A percentile compares a stretch with the other conserved stretches of the same genome.
These are phyloP conservation scores for Yamadazyma pseudoaaseri DNA, from an alignment of 1,139 yeast species.

Conservation along the genomic window DNA sequence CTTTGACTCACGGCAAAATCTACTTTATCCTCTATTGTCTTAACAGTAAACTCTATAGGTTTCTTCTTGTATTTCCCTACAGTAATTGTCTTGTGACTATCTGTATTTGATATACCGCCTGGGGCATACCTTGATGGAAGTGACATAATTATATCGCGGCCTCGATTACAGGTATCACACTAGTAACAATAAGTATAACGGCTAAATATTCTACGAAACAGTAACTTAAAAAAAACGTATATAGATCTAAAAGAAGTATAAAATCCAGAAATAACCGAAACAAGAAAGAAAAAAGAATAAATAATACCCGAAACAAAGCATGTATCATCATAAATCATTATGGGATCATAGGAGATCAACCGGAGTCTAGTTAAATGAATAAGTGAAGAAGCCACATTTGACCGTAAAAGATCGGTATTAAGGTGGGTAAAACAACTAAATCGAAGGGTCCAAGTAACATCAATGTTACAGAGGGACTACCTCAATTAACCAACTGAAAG, in stretches of 20 bases:
- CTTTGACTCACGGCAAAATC: constrained; percentile 23
- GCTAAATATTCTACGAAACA: too few species aligned
- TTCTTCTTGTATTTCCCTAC: constrained; percentile 22
- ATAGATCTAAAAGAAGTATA: too few species aligned
- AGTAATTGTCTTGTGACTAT: constrained; percentile 31
- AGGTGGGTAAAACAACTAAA: constrained; percentile 1
- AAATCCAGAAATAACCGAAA: too few species aligned
- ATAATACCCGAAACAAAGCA: background rate
- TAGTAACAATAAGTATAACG: too few species aligned
- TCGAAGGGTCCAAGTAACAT: constrained; percentile 1
- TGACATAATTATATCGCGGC: constrained; percentile 8
- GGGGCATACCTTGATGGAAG: constrained; percentile 50
- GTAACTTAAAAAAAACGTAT: too few species aligned
- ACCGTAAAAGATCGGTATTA: constrained; percentile 1
- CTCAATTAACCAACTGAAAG: too few species aligned
- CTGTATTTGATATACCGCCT: constrained; percentile 32
- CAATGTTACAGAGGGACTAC: background rate
- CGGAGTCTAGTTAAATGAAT: too few species aligned
- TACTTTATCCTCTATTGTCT: constrained; percentile 34
- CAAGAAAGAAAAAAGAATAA: background rate
- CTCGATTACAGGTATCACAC: too few species aligned
- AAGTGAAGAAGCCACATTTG: constrained; percentile 1
- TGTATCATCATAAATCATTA: background rate
- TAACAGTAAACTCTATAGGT: constrained; percentile 27
- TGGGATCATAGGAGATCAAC: too few species aligned